Base-by-base conservation (phyloP, 208 protist genomes). In the Leishmania major region DNA sequence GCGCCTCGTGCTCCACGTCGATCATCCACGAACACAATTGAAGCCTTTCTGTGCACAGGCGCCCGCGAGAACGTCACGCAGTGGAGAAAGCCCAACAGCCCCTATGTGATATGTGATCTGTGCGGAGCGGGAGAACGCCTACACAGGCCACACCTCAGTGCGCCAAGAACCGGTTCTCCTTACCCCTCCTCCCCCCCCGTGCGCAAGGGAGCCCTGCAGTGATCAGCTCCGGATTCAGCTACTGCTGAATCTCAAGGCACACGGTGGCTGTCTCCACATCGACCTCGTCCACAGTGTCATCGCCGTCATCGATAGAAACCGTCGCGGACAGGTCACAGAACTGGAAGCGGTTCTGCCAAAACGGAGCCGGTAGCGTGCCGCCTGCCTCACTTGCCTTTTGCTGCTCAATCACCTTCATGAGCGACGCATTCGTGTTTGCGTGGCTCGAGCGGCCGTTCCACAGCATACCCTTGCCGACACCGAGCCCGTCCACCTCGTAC, bases 251-350 rank as follows among this genome's bases (percentile, higher is more conserved):
- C 43, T 86, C 69, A 22, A 97, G 83, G 73, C 88, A 87, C 66
- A 97, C 92, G 25, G 85, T 94, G 22, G 94, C 92, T 8, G 93
- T 94, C 84, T 96, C 93, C 22, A 97, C 94, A 45, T 97, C 94
- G 15, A 90, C 85, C 71, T 97, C 94, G 59, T 97, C 94, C n/a
- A 95, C 92, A 19, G 75, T 60, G 35, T 87, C 90, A 59, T 97
- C 91, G n/a, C 84, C 91, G 73, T 95, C 92, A 71, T 97, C 92
- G 37, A 90, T 43, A 4, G 90, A 92, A 1, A 97, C 84, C 2
- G 88, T 94, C 47, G 94, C 90, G 51, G 87, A 85, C 10, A 97
- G 88, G 78, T 97, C 94, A 75, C 83, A 95, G 80, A 94, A 96
- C 78, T 95, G 89, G 6, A 87, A 89, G 57, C 94, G 93, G 71